Percentiles rank a stretch among this genome's conserved stretches.
Evolutionary conservation across 345 rosid genomes (phyloP).

Genomic region (Turnera subulata): DNA sequence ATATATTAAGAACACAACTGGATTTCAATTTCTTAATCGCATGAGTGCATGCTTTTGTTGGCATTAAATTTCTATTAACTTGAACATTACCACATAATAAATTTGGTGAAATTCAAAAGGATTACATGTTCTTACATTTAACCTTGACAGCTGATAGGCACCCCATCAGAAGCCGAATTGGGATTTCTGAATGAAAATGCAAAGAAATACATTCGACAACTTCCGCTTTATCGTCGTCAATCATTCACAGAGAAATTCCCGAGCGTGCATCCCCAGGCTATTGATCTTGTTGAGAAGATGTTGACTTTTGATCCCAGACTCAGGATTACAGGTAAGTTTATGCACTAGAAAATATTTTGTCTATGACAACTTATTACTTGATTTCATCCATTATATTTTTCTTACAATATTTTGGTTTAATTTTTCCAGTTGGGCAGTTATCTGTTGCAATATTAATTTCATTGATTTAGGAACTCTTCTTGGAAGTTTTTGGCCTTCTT

Average conservation of each 20-base stretch:
- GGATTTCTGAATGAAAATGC: slow-evolving; percentile 72
- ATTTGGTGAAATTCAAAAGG: too few species aligned
- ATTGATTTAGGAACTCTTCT: too few species aligned
- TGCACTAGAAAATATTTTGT: not conserved
- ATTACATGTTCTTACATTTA: too few species aligned
- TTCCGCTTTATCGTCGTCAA: slow-evolving; percentile 53
- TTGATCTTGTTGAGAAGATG: slow-evolving; percentile 89
- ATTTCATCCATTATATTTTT: not conserved
- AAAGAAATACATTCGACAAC: slow-evolving; percentile 64
- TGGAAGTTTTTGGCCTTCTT: too few species aligned
- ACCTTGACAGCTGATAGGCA: slow-evolving; percentile 67
- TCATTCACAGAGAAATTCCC: slow-evolving; percentile 76
- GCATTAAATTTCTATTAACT: too few species aligned
- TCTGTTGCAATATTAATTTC: not conserved
- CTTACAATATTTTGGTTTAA: too few species aligned
- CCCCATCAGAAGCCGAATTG: slow-evolving; percentile 79
- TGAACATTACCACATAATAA: too few species aligned
- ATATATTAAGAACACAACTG: too few species aligned
- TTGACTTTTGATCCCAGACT: slow-evolving; percentile 72
- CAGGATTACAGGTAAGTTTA: slow-evolving; percentile 70
- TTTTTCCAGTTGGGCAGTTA: too few species aligned
- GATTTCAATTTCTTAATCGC: too few species aligned
- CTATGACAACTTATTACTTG: not conserved
- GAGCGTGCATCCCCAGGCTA: slow-evolving; percentile 55
- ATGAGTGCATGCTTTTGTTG: too few species aligned